Evolutionary conservation across 805 yeast species (phyloP).

Genomic region (Lipomyces lipofer): DNA sequence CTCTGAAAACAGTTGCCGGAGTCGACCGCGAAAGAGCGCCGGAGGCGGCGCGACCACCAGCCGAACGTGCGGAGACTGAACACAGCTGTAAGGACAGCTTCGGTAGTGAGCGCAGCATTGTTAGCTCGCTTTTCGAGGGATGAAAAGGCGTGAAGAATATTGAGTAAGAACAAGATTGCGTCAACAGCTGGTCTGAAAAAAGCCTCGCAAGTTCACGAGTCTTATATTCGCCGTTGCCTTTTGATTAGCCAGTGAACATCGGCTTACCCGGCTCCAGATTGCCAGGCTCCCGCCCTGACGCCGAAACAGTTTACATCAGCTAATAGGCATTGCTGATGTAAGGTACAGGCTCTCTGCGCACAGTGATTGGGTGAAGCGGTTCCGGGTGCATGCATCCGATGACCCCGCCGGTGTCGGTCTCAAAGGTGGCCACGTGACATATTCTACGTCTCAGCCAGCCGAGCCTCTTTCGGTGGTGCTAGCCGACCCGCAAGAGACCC

Average conservation of each 20-base stretch:
- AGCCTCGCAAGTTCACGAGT: not conserved
- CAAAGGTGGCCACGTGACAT: too few species aligned
- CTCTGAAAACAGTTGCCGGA: not conserved
- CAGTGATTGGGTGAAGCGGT: too few species aligned
- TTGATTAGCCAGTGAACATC: not conserved
- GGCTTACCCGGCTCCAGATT: slow-evolving; percentile 1
- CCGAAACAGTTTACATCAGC: too few species aligned
- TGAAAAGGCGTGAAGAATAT: not conserved
- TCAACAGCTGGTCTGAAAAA: not conserved
- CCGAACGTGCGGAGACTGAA: slow-evolving; percentile 12
- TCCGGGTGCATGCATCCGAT: too few species aligned
- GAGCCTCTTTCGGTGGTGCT: too few species aligned
- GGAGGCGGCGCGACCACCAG: slow-evolving; percentile 15
- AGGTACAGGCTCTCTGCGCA: too few species aligned
- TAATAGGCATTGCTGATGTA: too few species aligned
- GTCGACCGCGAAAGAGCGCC: not conserved
- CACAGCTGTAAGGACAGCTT: slow-evolving; percentile 25
- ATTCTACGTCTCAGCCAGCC: too few species aligned
- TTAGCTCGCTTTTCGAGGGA: too few species aligned
- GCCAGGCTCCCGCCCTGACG: not conserved
- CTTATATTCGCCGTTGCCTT: not conserved
- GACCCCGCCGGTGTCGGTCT: too few species aligned
- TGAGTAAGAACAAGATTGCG: not conserved
- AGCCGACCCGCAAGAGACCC: too few species aligned
- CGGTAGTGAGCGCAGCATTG: slow-evolving; percentile 29